Base-by-base conservation (phyloP, 495 filamentous ascomycete species). In the Cudoniella acicularis region DNA sequence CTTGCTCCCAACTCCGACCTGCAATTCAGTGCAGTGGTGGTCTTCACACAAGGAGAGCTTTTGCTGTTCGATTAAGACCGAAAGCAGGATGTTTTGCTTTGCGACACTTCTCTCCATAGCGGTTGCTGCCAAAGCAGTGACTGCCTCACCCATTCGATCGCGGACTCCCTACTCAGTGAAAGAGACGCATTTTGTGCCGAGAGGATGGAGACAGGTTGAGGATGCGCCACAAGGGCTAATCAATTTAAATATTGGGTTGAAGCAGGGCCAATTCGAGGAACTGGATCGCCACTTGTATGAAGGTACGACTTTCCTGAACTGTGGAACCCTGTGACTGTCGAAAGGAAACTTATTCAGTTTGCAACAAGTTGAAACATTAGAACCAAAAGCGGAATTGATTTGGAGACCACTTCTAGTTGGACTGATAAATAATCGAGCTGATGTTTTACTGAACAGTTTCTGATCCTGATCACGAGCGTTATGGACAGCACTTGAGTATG, bases 221-320 rank as follows among this genome's bases (percentile, higher is more conserved):
- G 72, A 46, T 67, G 73, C 36, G 79, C 80, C 2, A 70, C 79
- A 2, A 67, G n/a, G 1, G 13, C 26, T 10, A 27, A 58, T 24
- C 40, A 54, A 77, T 4, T 72, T 83, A 22, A 72, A 77, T 22
- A 80, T 83, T 57, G 81, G 76, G 3, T 63, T 83, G 61, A 73
- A 69, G 17, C 81, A 83, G 65, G 68, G 68, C n/a, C 81, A 81
- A 46, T 53, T 82, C 17, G 73, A 79, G 41, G 64, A 70, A 41
- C 74, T 74, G 2, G 73, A 80, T 60, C 75, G 77, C 16, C 71
- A 76, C 42, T 68, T 83, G 2, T 51, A 81, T 80, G 77, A 70
- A 77, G 54, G 69, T 83, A 54, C 11, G 11, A n/a, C n/a, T n/a
- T n/a, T n/a, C n/a, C n/a, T n/a, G n/a, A n/a, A n/a, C n/a, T n/a